Conservation (phyloP, 2,329 filamentous ascomycete species). For the Decorospora gaudefroyi region DNA sequence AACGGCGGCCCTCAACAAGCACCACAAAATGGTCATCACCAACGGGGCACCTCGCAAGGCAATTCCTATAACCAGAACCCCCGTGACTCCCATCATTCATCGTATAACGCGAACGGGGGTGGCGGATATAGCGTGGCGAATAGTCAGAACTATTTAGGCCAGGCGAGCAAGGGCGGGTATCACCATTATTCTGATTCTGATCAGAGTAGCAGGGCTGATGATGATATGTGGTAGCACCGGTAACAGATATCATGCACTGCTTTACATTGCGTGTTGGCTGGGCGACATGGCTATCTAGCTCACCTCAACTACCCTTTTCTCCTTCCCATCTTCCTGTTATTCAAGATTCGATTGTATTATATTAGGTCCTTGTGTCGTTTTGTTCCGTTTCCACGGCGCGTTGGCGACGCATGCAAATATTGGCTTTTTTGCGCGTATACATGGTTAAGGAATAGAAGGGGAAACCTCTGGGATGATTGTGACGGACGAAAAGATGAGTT, state of each 20-base stretch:
- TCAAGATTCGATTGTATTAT: constrained; percentile 3
- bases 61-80: constrained; percentile 27
- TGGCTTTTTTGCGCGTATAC: no score
- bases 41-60: constrained; percentile 15
- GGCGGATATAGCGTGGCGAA: constrained; percentile 46
- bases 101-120: constrained; percentile 31
- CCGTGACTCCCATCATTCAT: constrained; percentile 43
- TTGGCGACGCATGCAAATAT: background rate
- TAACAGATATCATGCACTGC: background rate
- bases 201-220: constrained; percentile 36
- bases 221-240: constrained; percentile 48
- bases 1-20: constrained; percentile 10
- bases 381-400: background rate
- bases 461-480: background rate
- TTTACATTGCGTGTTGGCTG: background rate
- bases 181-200: constrained; percentile 39
- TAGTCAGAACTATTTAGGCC: constrained; percentile 44
- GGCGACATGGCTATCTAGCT: constrained; percentile 3
- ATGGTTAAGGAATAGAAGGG: background rate
- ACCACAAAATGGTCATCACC: constrained; percentile 21
- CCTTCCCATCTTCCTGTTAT: background rate
- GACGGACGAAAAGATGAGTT: background rate
- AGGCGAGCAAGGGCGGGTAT: constrained; percentile 31
- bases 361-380: background rate
- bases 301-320: background rate